Evolutionary conservation across 208 protist species (phyloP), one percentile per base, ranked within the genome.

Genomic region (Trypanosomatidae sp.): DNA sequence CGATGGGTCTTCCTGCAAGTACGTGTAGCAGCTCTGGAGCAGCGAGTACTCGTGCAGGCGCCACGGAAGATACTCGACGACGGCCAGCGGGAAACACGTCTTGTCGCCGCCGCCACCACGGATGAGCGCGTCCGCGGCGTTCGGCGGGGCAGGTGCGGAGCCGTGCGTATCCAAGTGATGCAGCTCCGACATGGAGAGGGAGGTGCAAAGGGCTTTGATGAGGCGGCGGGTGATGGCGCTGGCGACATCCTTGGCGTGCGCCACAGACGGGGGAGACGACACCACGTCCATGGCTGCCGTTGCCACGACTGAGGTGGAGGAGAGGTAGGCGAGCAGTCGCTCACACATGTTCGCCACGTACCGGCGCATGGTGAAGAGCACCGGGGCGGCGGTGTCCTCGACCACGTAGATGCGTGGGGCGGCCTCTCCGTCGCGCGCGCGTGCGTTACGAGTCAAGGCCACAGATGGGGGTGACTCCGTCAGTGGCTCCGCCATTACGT

Each of bases 271-370:
- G 36, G 44, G 17, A 6, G 62, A 3, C 62, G 46, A 69, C 12
- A 41, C 53, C 33, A 13, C 50, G 33, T 28, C 59, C 59, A 10
- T 30, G 69, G 49, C 46, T 65, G 75, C 56, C 25, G 62, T 68
- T 46, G 70, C 30, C 55, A 56, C 49, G 58, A 30, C 47, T 70
- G 64, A 60, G 71, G 69, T 69, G 77, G 33, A 67, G 74, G 65
- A 85, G 13, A 75, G 10, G 49, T 80, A 75, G 33, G 30, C 56
- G 17, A 75, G 53, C 17, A 96, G 76, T n/a, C 80, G 64, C 46
- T 91, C 82, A 50, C 71, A 74, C 86, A 94, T 92, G 58, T 86
- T 75, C 33, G 91, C 93, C n/a, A 96, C 69, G 73, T 83, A 86
- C 36, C 89, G 71, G 13, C 77, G 82, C 52, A 74, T 85, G 25